Percentiles rank a stretch among this genome's conserved stretches.
Evolutionary conservation across 2,329 filamentous ascomycete species (phyloP).

Genomic region (Pseudogymnoascus verrucosus): DNA sequence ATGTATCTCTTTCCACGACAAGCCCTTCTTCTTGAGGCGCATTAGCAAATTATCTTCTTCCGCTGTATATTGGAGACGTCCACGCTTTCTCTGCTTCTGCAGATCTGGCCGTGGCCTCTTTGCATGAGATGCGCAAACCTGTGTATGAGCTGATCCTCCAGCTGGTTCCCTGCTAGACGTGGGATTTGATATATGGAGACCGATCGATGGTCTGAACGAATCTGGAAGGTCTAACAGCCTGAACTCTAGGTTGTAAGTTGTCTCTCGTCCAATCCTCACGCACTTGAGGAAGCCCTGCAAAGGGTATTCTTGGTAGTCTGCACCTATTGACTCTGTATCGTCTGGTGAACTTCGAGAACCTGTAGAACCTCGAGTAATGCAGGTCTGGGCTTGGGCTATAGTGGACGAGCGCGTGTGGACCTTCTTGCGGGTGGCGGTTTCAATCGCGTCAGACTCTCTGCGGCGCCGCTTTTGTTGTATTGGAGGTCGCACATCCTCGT

Average conservation of each 20-base stretch:
- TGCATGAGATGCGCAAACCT: neutral
- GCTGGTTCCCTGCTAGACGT: neutral
- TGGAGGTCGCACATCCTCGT: too few relatives aligned
- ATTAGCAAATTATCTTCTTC: too few relatives aligned
- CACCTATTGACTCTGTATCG: neutral
- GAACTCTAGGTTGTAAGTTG: neutral
- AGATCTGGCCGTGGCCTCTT: neutral
- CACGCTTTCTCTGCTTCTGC: neutral
- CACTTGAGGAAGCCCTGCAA: neutral
- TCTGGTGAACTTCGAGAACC: too few relatives aligned
- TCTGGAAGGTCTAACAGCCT: neutral
- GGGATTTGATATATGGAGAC: neutral
- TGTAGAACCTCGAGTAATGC: too few relatives aligned
- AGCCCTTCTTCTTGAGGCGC: too few relatives aligned
- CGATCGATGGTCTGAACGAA: neutral
- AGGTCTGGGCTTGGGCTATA: too few relatives aligned
- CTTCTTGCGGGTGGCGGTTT: neutral
- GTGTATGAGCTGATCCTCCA: neutral
- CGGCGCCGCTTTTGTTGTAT: too few relatives aligned
- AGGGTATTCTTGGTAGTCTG: neutral
- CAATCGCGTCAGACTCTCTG: neutral
- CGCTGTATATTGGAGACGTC: too few relatives aligned
- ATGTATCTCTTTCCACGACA: too few relatives aligned
- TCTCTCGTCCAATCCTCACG: neutral
- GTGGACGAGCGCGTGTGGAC: too few relatives aligned